Evolutionary conservation across 2,329 filamentous ascomycete species (phyloP), one percentile per base, ranked within the genome.

Genomic region (Ophiosphaerella narmari): DNA sequence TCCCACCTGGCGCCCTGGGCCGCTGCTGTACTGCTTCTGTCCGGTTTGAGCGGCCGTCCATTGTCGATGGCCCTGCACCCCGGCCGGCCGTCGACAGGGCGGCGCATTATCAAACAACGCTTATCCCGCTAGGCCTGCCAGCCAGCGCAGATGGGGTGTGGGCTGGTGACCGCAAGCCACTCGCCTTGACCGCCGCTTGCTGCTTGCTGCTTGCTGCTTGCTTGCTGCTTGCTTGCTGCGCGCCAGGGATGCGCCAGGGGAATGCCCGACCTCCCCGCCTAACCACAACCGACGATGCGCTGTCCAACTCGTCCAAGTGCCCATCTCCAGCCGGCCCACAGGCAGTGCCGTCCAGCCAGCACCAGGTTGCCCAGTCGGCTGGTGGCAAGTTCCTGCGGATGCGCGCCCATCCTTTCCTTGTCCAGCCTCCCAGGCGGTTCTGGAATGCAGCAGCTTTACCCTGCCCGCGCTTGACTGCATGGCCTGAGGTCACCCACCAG

Each of bases 181-280:
- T 48, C 49, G 52, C 58, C 55, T 54, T 65, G 61, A 63, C 62
- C 63, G 61, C 63, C 61, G 54, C 54, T 60, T 62, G 61, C 63
- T 63, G 54, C 54, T 60, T 56, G 31, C 54, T 55, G 52, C 48
- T 53, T 44, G 47, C 49, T 45, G n/a, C n/a, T n/a, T 63, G 54
- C 54, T 60, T 56, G 31, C 54, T 55, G 52, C 48, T 53, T 44
- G 47, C 49, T 45, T 48, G 51, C 46, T 44, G 49, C 55, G 49
- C 39, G 55, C 61, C 61, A 64, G 61, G 60, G 60, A 60, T 57
- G 62, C 60, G 2, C 26, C 26, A 29, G 26, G 26, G 26, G 59
- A 55, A 57, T 50, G 40, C 54, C 58, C 39, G 16, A 49, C 46
- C 42, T 45, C 43, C 38, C 46, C 55, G 43, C 50, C 36, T 43